A percentile compares a stretch with the other conserved stretches of the same genome.
Evolutionary conservation across 148 eudicot genomes (phyloP).

Genomic region (Rhododendron griersonianum): DNA sequence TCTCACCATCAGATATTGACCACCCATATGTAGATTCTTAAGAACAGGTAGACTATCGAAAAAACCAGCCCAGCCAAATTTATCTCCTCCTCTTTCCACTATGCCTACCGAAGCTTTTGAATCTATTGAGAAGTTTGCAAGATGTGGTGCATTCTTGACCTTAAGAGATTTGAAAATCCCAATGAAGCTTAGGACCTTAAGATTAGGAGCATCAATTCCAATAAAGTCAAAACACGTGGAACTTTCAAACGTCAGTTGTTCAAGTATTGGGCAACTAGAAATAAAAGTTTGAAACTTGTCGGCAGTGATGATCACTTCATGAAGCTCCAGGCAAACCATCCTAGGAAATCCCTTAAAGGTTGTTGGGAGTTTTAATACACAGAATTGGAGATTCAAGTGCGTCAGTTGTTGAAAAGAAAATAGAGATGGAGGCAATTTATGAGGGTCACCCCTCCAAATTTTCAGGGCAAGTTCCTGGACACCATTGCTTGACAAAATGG

Average conservation of each 20-base stretch:
- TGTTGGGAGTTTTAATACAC: background rate
- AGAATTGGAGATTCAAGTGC: conserved; percentile 1
- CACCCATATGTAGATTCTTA: no score
- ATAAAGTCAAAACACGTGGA: background rate
- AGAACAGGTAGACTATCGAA: no score
- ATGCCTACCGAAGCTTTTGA: background rate
- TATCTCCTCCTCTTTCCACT: no score
- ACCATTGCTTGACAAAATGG: background rate
- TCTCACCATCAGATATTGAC: no score
- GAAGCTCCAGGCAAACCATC: background rate
- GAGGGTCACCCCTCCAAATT: background rate
- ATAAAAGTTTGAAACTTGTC: background rate
- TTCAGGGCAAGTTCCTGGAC: background rate
- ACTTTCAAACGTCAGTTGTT: background rate
- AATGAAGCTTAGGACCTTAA: background rate
- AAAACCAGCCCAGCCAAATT: no score
- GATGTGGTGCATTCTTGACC: background rate
- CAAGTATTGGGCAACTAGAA: conserved; percentile 11
- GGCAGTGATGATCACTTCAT: background rate
- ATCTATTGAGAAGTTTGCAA: background rate
- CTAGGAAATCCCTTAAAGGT: conserved; percentile 1
- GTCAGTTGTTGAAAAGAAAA: background rate
- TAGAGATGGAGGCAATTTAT: background rate
- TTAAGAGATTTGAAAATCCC: background rate
- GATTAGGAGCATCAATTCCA: background rate